Evolutionary conservation across 2,329 filamentous ascomycete species (phyloP), one percentile per base, ranked within the genome.

Genomic region (Xylariaceae sp.): DNA sequence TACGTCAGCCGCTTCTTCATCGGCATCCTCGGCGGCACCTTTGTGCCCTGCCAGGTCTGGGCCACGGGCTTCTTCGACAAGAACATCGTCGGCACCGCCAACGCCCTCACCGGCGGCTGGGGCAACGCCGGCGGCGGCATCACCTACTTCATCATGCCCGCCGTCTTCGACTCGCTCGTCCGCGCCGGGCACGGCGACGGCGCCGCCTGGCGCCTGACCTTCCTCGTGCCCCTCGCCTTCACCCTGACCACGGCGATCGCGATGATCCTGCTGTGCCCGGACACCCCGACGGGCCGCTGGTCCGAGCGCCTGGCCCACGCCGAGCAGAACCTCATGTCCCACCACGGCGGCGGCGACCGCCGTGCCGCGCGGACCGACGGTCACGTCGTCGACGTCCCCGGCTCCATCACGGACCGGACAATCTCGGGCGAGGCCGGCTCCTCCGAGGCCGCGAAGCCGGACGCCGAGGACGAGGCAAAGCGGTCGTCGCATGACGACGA

Each of bases 141-240:
- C 45, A 94, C 88, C 2, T 94, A 94, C 64, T 93, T 94, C 57
- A 75, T 90, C 48, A 94, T 94, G 87, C 88, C 89, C 2, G 85
- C 85, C 5, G 79, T 94, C 37, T 92, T 82, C 59, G 82, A 93
- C 58, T 84, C 83, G 0, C 67, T 94, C 15, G 72, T 83, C 15
- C 50, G 68, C 1, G 68, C 68, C 31, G 75, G 77, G 5, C 65
- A 90, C 35, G 63, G 68, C 1, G 60, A 76, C 2, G 77, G 83
- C 46, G 70, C 77, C 23, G 83, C 88, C 3, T 94, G 89, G 88
- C 75, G 88, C 17, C 75, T 94, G 1, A 73, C 86, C 3, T 94
- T 93, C 55, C 65, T 94, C 40, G 81, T 93, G 5, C 88, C 88
- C 0, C 83, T 92, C 39, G 73, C 89, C 46, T 72, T 90, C 44